phyloP scores from a whole-genome alignment of 805 yeast genomes.

The Saccharomycopsis guyanensis region DNA sequence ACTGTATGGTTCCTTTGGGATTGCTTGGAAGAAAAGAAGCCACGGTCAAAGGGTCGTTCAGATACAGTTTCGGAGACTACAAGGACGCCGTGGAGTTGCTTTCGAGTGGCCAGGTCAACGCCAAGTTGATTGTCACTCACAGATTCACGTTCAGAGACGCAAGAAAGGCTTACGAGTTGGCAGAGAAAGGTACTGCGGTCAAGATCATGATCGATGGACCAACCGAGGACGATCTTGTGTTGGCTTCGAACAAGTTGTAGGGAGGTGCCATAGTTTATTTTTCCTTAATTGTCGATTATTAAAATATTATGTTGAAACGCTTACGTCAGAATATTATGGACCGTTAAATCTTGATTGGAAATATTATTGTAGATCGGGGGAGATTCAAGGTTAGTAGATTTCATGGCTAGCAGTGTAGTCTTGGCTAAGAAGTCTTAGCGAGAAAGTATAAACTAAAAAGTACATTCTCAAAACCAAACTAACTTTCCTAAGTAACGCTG shows the following conservation, averaged over 20 bases:
- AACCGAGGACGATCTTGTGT: slow-evolving; percentile 12
- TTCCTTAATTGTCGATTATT: too few relatives aligned
- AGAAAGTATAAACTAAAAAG: too few relatives aligned
- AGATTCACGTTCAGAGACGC: slow-evolving; percentile 67
- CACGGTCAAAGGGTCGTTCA: slow-evolving; percentile 64
- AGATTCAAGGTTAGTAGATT: too few relatives aligned
- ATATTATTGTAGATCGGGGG: too few relatives aligned
- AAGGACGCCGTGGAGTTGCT: slow-evolving; percentile 61
- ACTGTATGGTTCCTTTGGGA: slow-evolving; percentile 66
- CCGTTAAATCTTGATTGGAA: too few relatives aligned
- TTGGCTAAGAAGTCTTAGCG: too few relatives aligned
- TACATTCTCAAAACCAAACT: too few relatives aligned
- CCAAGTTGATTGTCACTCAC: slow-evolving; percentile 65
- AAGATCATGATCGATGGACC: slow-evolving; percentile 84
- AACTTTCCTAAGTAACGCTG: too few relatives aligned
- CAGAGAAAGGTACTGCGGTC: slow-evolving; percentile 51
- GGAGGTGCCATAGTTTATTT: neutral
- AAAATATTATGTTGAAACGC: too few relatives aligned
- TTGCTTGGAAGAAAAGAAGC: slow-evolving; percentile 62
- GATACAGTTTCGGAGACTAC: slow-evolving; percentile 77
- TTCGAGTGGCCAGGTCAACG: slow-evolving; percentile 55
- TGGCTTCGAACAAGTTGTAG: too few relatives aligned
- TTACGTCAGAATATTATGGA: too few relatives aligned
- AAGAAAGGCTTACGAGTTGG: slow-evolving; percentile 60
- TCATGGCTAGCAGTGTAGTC: too few relatives aligned